Evolutionary conservation across 768 basidiomycete genomes (phyloP).

Genomic region (Pleurotus pulmonarius): DNA sequence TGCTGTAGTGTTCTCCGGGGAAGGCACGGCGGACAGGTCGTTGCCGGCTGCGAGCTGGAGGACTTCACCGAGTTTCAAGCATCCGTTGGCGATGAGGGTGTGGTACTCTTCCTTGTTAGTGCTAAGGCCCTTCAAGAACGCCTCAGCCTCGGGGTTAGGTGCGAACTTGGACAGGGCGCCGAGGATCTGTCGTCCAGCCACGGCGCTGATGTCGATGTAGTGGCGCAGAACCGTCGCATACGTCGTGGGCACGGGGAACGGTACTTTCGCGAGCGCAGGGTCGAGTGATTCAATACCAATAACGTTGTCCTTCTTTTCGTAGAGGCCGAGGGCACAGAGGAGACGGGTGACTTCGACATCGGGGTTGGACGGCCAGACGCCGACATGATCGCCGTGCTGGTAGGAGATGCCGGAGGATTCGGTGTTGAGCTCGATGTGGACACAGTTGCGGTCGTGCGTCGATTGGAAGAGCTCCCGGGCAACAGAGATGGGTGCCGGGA

Average conservation of each 20-base stretch:
- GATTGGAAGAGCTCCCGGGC: constrained; percentile 82
- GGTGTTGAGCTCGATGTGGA: constrained; percentile 90
- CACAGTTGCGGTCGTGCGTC: constrained; percentile 81
- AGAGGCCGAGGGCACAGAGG: constrained; percentile 80
- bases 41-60: constrained; percentile 89
- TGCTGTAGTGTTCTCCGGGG: constrained; percentile 67
- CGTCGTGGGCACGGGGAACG: constrained; percentile 96
- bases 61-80: constrained; percentile 90
- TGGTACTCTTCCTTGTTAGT: constrained; percentile 87
- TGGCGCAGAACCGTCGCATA: constrained; percentile 91
- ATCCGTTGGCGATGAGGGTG: constrained; percentile 69
- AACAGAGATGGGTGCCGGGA: constrained; percentile 73
- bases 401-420: constrained; percentile 97
- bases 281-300: constrained; percentile 97
- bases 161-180: constrained; percentile 86
- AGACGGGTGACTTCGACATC: constrained; percentile 89
- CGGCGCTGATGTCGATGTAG: constrained; percentile 95
- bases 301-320: constrained; percentile 74
- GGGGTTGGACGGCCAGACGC: constrained; percentile 95
- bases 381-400: constrained; percentile 97
- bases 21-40: constrained; percentile 53
- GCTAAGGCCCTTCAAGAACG: constrained; percentile 70
- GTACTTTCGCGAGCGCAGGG: constrained; percentile 95
- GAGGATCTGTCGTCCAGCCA: constrained; percentile 92
- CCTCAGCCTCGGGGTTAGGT: constrained; percentile 74